Percentiles rank a stretch among this genome's conserved stretches.
Conservation (phyloP, 2,329 filamentous ascomycete genomes). For the Aspergillus japonicus region DNA sequence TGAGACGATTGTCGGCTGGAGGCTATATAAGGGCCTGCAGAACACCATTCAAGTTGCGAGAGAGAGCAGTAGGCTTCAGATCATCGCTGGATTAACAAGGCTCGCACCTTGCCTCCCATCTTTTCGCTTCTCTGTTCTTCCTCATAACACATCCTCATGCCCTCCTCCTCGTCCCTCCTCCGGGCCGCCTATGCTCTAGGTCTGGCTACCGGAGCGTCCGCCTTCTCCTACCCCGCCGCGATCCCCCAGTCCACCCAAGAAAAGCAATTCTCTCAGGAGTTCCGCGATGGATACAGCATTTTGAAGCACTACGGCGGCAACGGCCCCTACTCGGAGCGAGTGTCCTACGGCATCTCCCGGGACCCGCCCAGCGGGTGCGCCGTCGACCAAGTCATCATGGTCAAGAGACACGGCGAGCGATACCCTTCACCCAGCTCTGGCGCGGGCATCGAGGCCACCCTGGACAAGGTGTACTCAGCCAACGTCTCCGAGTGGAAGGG, state of each 20-base stretch:
- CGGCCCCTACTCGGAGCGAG: conserved; percentile 20
- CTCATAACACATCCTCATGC: not conserved
- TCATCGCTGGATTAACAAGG: not conserved
- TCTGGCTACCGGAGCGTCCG: not conserved
- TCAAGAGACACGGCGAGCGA: conserved; percentile 25
- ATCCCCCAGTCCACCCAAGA: conserved; percentile 2
- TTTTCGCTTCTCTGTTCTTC: not conserved
- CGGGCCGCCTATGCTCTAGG: not conserved
- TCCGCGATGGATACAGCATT: conserved; percentile 21
- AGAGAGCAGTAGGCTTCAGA: not conserved
- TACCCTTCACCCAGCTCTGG: conserved; percentile 17
- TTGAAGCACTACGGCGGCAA: conserved; percentile 23
- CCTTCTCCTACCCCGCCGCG: conserved; percentile 2
- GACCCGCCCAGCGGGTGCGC: conserved; percentile 20
- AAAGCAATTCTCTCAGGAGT: conserved; percentile 15
- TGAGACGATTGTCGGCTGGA: not conserved
- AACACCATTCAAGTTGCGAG: not conserved
- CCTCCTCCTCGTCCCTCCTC: not conserved
- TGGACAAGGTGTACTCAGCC: conserved; percentile 17
- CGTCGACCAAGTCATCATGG: conserved; percentile 26
- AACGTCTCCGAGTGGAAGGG: conserved; percentile 11
- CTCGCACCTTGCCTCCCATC: not conserved
- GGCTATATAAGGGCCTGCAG: not conserved
- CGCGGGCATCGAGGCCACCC: conserved; percentile 10
- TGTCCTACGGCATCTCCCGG: conserved; percentile 19